Evolutionary conservation across 2,329 filamentous ascomycete species (phyloP).

Genomic region (Pseudogymnoascus sp.): DNA sequence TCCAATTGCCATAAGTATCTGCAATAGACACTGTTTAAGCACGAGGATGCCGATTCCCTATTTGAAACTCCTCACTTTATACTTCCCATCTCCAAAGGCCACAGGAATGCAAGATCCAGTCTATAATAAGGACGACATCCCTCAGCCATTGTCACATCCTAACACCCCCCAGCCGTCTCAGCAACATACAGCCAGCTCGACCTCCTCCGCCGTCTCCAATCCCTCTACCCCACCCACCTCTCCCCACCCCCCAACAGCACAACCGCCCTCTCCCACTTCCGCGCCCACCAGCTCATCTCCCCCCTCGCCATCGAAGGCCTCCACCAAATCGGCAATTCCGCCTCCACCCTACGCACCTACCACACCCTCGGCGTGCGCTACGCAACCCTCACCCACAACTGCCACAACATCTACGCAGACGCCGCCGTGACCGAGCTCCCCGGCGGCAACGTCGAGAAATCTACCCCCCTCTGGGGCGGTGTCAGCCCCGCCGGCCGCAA

Average conservation of each 20-base stretch:
- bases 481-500: slow-evolving; percentile 62
- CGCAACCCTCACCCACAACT: slow-evolving; percentile 85
- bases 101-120: neutral
- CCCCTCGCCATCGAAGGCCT: slow-evolving; percentile 79
- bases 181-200: slow-evolving; percentile 71
- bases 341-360: slow-evolving; percentile 67
- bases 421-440: slow-evolving; percentile 61
- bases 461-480: slow-evolving; percentile 59
- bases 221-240: slow-evolving; percentile 61
- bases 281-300: slow-evolving; percentile 56
- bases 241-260: slow-evolving; percentile 54
- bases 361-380: slow-evolving; percentile 77
- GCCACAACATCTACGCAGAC: slow-evolving; percentile 84
- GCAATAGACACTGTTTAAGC: neutral
- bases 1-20: too few species aligned
- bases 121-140: neutral
- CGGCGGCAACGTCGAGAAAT: slow-evolving; percentile 20
- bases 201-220: slow-evolving; percentile 56
- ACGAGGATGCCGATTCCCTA: neutral
- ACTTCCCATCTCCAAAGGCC: neutral
- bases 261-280: slow-evolving; percentile 43
- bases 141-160: neutral
- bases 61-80: neutral
- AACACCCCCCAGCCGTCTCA: slow-evolving; percentile 43
- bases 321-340: slow-evolving; percentile 86